Percentiles rank a stretch among this genome's conserved stretches.
Conservation (phyloP, 805 yeast genomes). For the Schwanniomyces pseudopolymorphus region DNA sequence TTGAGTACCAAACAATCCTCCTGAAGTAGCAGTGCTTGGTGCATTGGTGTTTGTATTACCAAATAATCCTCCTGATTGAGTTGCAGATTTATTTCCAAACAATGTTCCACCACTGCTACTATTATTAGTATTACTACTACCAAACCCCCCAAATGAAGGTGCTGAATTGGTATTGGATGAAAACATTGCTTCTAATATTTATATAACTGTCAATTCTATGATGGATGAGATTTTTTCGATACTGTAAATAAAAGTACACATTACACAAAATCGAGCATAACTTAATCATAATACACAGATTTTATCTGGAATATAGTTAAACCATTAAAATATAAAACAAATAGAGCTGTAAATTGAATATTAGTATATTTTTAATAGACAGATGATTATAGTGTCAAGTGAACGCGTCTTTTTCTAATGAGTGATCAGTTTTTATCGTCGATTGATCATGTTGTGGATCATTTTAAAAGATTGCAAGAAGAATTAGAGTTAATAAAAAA, state of each 20-base stretch:
- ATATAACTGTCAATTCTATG: background rate
- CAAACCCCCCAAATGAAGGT: slow-evolving; percentile 12
- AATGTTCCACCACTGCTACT: slow-evolving; percentile 11
- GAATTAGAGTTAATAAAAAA: background rate
- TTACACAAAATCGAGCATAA: background rate
- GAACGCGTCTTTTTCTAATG: background rate
- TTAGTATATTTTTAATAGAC: background rate
- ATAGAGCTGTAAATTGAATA: background rate
- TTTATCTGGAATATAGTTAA: background rate
- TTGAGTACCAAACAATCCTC: slow-evolving; percentile 18
- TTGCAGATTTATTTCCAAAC: slow-evolving; percentile 12
- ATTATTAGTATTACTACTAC: slow-evolving; percentile 2
- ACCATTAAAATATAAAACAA: background rate
- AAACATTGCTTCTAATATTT: slow-evolving; percentile 10
- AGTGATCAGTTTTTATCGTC: background rate
- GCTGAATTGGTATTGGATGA: slow-evolving; percentile 12
- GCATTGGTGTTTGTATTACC: slow-evolving; percentile 5
- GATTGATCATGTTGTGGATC: slow-evolving; percentile 1
- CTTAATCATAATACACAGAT: no score
- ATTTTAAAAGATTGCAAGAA: background rate
- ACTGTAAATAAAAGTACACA: background rate
- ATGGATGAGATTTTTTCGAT: slow-evolving; percentile 1
- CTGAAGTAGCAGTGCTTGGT: slow-evolving; percentile 6
- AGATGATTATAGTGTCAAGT: background rate
- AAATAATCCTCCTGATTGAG: slow-evolving; percentile 5